Evolutionary conservation across 2,329 filamentous ascomycete species (phyloP).

Genomic region (Ambrosiella xylebori): DNA sequence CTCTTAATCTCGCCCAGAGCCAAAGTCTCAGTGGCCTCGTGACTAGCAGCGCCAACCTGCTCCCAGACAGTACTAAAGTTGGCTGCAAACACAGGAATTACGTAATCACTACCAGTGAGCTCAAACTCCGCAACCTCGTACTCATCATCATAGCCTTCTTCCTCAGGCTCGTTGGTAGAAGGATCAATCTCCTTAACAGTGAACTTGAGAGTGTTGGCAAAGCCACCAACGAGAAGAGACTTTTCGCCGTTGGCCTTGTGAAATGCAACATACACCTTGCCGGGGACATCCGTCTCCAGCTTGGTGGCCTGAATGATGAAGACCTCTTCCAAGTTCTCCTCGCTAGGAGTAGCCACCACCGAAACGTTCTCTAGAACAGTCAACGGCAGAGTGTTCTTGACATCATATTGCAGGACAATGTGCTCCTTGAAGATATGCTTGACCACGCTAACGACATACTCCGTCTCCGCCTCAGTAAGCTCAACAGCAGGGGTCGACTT

Average conservation of each 20-base stretch:
- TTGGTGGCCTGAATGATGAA: conserved; percentile 84
- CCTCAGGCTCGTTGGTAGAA: conserved; percentile 80
- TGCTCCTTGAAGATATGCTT: conserved; percentile 99
- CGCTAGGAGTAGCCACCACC: conserved; percentile 59
- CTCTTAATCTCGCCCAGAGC: conserved; percentile 78
- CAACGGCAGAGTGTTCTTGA: conserved; percentile 90
- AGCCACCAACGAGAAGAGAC: conserved; percentile 61
- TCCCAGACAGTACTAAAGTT: conserved; percentile 96
- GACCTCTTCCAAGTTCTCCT: conserved; percentile 73
- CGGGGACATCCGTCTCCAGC: conserved; percentile 68
- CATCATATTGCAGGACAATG: conserved; percentile 85
- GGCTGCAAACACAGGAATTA: conserved; percentile 81
- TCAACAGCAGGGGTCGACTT: conserved; percentile 78
- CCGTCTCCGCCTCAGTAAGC: conserved; percentile 90
- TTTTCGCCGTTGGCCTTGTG: conserved; percentile 61
- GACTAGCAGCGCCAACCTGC: conserved; percentile 72
- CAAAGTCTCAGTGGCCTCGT: conserved; percentile 81
- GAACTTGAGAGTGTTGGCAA: conserved; percentile 90
- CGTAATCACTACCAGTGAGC: conserved; percentile 78
- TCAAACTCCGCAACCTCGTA: conserved; percentile 94
- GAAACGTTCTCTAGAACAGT: conserved; percentile 83
- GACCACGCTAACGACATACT: conserved; percentile 84
- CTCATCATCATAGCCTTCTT: conserved; percentile 87
- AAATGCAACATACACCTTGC: conserved; percentile 90
- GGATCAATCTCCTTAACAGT: conserved; percentile 97